Base-by-base conservation (phyloP, 352 stramenopile genomes). In the Phytophthora lateralis region DNA sequence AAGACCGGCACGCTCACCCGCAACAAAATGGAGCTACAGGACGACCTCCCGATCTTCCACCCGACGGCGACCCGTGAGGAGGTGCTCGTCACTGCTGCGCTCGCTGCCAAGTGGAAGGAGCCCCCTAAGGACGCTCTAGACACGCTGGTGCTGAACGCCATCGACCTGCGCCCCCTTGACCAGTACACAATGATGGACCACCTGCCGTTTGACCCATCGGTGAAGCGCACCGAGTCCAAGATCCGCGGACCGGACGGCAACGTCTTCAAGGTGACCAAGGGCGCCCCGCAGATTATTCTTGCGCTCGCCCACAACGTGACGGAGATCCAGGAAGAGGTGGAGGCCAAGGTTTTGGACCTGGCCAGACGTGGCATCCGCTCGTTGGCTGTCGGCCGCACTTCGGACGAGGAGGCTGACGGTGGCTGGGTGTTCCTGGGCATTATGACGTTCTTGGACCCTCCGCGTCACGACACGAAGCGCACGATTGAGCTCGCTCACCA, bases 1-100 rank as follows among this genome's bases (percentile, higher is more conserved):
- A 98, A 98, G 78, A 99, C 95, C 9, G 95, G 93, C 34, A 98
- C 94, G 44, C 82, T 98, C 27, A 98, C 96, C 15, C 81, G 93
- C 55, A 97, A 98, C 77, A 97, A 98, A 74, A 93, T 98, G 74
- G 84, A 97, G 46, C 74, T 98, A 29, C 89, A 98, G 73, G 88
- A 96, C 39, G 91, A 98, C 53, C 73, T 96, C 26, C 89, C 92
- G 2, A 91, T 96, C 55, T 97, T 95, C 69, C 80, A 83, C 52
- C 75, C 78, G 8, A 79, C 74, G 32, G 82, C 85, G 20, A 96
- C 73, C 21, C 84, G 93, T 32, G 88, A 97, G 47, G 82, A 96
- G 41, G 80, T 98, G 46, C 76, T 98, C 14, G 66, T 97, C 15
- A 95, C 82, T n/a, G 94, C 95, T 10, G 92, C 94, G 17, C 78